phyloP scores from a whole-genome alignment of 805 yeast species.

The Wickerhamiella galacta region DNA sequence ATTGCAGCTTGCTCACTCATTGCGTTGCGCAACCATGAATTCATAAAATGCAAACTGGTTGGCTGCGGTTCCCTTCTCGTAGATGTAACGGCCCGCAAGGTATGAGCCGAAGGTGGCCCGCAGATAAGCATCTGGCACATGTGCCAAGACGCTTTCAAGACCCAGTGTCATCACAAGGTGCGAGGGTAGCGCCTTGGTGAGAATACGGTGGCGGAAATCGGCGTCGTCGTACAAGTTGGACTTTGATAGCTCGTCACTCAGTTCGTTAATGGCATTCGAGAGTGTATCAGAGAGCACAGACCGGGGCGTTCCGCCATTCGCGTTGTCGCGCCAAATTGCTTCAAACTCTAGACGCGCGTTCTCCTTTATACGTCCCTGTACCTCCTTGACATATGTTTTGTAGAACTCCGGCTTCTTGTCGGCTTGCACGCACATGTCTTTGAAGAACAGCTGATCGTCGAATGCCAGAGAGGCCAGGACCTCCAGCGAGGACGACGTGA shows the following conservation, averaged over 20 bases:
- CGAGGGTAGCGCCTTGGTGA: slow-evolving; percentile 62
- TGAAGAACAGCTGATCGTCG: slow-evolving; percentile 65
- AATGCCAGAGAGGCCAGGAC: slow-evolving; percentile 88
- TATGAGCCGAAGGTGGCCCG: slow-evolving; percentile 78
- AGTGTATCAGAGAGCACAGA: slow-evolving; percentile 61
- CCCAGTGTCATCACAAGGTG: slow-evolving; percentile 45
- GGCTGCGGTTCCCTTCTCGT: slow-evolving; percentile 61
- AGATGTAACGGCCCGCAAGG: slow-evolving; percentile 71
- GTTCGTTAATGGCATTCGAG: slow-evolving; percentile 65
- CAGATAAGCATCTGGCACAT: slow-evolving; percentile 79
- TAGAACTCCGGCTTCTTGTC: slow-evolving; percentile 57
- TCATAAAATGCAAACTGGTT: slow-evolving; percentile 41
- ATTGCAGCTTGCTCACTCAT: no score
- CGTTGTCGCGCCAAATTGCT: slow-evolving; percentile 65
- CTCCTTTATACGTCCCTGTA: slow-evolving; percentile 52
- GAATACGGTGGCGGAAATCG: slow-evolving; percentile 57
- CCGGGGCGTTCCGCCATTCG: slow-evolving; percentile 43
- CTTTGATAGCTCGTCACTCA: slow-evolving; percentile 70
- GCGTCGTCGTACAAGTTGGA: slow-evolving; percentile 75
- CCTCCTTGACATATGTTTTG: slow-evolving; percentile 66
- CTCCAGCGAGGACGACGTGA: slow-evolving; percentile 88
- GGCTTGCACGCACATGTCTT: slow-evolving; percentile 51
- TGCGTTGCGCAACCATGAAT: slow-evolving; percentile 22
- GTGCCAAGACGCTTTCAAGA: slow-evolving; percentile 44
- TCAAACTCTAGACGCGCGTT: slow-evolving; percentile 80